Evolutionary conservation across 2,329 filamentous ascomycete species (phyloP).

Genomic region (Chaetomiaceae sp.): DNA sequence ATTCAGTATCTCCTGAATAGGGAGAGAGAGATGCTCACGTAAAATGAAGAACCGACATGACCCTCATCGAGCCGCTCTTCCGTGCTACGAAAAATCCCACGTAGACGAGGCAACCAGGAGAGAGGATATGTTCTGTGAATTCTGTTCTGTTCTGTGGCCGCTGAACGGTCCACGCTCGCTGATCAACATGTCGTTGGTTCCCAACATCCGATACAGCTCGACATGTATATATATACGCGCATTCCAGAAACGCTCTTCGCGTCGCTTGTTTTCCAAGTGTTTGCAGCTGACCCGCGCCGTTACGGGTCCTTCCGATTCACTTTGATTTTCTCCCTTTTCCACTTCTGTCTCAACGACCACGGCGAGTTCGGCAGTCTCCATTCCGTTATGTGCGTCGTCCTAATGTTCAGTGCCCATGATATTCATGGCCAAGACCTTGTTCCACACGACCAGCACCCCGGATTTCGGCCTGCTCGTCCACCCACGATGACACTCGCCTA

Average conservation of each 20-base stretch:
- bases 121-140: slow-evolving; percentile 1
- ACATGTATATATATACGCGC: slow-evolving; percentile 3
- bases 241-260: background rate
- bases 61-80: background rate
- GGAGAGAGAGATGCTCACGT: too few relatives aligned
- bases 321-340: too few relatives aligned
- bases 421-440: too few relatives aligned
- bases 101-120: background rate
- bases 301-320: too few relatives aligned
- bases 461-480: background rate
- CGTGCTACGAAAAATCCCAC: background rate
- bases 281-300: too few relatives aligned
- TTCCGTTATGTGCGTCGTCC: background rate
- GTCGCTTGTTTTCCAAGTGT: too few relatives aligned
- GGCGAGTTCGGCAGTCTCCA: background rate
- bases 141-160: slow-evolving; percentile 5
- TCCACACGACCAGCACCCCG: background rate
- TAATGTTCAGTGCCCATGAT: background rate
- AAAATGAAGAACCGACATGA: background rate
- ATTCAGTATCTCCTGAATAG: too few relatives aligned
- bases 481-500: background rate
- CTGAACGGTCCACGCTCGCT: background rate
- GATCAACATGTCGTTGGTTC: background rate
- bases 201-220: background rate
- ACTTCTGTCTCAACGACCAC: too few relatives aligned